Evolutionary conservation across 108 stramenopile genomes (phyloP), one percentile per base, ranked within the genome.

Genomic region (Schizochytrium sp.): DNA sequence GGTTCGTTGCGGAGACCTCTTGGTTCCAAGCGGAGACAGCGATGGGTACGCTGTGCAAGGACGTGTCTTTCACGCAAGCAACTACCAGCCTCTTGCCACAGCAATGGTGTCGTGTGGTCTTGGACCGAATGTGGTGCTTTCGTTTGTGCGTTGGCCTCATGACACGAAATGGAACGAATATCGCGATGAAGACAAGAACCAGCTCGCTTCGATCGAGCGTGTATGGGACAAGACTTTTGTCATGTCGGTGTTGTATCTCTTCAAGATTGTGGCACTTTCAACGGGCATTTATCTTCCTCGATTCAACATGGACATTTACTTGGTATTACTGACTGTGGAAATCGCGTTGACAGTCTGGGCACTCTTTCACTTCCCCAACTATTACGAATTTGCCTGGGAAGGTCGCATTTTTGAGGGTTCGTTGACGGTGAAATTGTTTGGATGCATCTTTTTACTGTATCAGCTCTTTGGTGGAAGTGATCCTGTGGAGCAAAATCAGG

Each of bases 101-200:
- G 76, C 76, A 14, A 83, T 83, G 76, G 76, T 25, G 18, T n/a
- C 45, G 6, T 83, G 76, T 34, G 76, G 76, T 1, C 2, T 0
- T 12, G 76, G 76, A 6, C 45, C 6, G 58, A 6, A 87, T 19
- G 23, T 44, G 12, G 44, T 87, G 5, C 58, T 87, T 6, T 87
- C 58, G 43, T 87, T 87, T 58, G 87, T 87, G 19, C 87, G 87
- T 16, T 87, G 87, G 87, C 25, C 57, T 8, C 87, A 59, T 43
- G 51, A 83, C 4, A 83, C 76, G 28, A 83, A 83, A 45, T 83
- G 76, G 76, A 83, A 83, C 4, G 51, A 53, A 23, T 83, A 53
- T 4, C 45, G 76, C 25, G 76, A 83, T 45, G 51, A 83, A 23
- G 51, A 83, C 51, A 83, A 83, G 51, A 12, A 47, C 18, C 76